Conservation (phyloP, 805 yeast species). For the Candida hungchunana region DNA sequence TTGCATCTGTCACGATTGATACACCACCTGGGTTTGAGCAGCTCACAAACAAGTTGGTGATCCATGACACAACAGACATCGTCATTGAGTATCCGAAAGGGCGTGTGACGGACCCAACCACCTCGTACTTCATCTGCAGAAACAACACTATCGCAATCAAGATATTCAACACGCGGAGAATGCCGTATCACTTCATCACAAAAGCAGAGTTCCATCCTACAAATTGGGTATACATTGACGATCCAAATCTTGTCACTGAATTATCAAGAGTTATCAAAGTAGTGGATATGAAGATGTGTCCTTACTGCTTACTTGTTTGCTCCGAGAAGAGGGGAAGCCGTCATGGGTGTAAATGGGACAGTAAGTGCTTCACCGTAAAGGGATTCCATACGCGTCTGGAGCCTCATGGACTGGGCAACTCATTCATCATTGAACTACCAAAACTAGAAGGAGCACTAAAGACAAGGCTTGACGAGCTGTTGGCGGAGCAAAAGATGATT, state of each 20-base stretch:
- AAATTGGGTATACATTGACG: conserved; percentile 6
- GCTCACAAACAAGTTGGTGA: not conserved
- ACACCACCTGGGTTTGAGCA: conserved; percentile 1
- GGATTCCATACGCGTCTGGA: conserved; percentile 5
- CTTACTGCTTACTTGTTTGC: conserved; percentile 5
- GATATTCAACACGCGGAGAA: conserved; percentile 1
- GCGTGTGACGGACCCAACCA: conserved; percentile 6
- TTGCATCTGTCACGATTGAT: no score
- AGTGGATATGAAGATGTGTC: conserved; percentile 2
- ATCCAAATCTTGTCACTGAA: not conserved
- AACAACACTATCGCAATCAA: conserved; percentile 7
- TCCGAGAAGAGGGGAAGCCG: conserved; percentile 2
- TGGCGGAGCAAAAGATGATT: conserved; percentile 3
- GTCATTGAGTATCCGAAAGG: conserved; percentile 1
- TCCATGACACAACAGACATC: conserved; percentile 1
- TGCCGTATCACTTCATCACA: conserved; percentile 9
- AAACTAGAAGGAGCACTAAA: not conserved
- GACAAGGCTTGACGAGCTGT: not conserved
- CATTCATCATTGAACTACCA: conserved; percentile 4
- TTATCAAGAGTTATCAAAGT: not conserved
- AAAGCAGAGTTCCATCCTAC: conserved; percentile 4
- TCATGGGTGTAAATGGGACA: conserved; percentile 3
- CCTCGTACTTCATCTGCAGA: conserved; percentile 5
- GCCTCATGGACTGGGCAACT: not conserved
- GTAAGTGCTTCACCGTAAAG: not conserved